phyloP scores from a whole-genome alignment of 768 basidiomycete genomes.

The Boletales sp. region DNA sequence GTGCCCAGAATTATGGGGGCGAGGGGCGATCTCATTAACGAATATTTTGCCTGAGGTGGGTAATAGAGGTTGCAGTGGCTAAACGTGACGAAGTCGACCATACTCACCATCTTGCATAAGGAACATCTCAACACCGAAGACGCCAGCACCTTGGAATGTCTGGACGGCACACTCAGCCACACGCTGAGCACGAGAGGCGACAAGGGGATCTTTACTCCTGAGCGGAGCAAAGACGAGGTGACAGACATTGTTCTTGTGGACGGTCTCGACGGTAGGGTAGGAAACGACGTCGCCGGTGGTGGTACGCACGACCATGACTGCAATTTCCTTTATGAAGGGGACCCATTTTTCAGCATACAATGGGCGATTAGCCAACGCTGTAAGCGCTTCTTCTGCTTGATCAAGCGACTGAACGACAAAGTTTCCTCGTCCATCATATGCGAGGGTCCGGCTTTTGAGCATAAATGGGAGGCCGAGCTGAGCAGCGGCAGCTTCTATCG shows the following conservation, averaged over 20 bases:
- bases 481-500: constrained; percentile 49
- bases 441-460: constrained; percentile 93
- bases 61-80: not conserved
- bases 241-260: constrained; percentile 92
- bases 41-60: constrained; percentile 57
- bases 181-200: constrained; percentile 57
- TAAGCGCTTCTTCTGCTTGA: constrained; percentile 49
- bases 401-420: constrained; percentile 60
- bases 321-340: constrained; percentile 83
- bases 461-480: constrained; percentile 83
- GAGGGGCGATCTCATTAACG: constrained; percentile 96
- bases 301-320: constrained; percentile 94
- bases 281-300: constrained; percentile 67
- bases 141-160: constrained; percentile 81
- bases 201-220: constrained; percentile 50
- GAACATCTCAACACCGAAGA: constrained; percentile 99
- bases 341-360: constrained; percentile 96
- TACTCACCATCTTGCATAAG: constrained; percentile 73
- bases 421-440: constrained; percentile 96
- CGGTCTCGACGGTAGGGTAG: constrained; percentile 92
- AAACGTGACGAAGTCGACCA: constrained; percentile 12
- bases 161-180: constrained; percentile 80
- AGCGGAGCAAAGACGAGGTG: constrained; percentile 91
- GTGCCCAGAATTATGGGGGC: constrained; percentile 98
- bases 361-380: constrained; percentile 58